Conservation (phyloP, 768 basidiomycete species). For the Paxillus ammoniavirescens region DNA sequence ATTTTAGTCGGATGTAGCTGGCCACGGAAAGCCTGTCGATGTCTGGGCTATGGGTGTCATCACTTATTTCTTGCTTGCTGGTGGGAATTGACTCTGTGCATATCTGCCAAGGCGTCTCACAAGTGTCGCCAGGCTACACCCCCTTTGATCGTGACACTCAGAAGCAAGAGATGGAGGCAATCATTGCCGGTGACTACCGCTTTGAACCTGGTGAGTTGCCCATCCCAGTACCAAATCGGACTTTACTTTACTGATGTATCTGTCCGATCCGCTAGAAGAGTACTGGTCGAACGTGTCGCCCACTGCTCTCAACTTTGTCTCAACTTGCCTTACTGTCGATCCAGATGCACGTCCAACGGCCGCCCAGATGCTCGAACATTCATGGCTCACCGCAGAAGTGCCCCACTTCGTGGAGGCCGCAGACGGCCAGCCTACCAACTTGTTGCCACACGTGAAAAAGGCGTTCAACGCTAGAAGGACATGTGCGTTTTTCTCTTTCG, state of each 20-base stretch:
- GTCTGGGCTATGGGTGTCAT: slow-evolving; percentile 99
- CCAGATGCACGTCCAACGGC: slow-evolving; percentile 80
- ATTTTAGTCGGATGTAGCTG: slow-evolving; percentile 45
- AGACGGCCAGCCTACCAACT: slow-evolving; percentile 63
- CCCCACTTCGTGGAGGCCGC: slow-evolving; percentile 66
- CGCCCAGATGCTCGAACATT: slow-evolving; percentile 66
- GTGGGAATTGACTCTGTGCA: slow-evolving; percentile 20
- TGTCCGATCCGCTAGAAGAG: slow-evolving; percentile 46
- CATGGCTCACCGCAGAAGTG: slow-evolving; percentile 57
- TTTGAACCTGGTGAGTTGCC: slow-evolving; percentile 63
- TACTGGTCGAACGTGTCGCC: slow-evolving; percentile 87
- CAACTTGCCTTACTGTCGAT: slow-evolving; percentile 81
- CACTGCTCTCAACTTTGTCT: slow-evolving; percentile 82
- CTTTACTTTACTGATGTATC: background rate
- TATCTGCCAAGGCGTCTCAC: background rate
- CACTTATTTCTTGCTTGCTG: slow-evolving; percentile 91
- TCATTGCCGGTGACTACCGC: slow-evolving; percentile 89
- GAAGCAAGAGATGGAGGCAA: slow-evolving; percentile 91
- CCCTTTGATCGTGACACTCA: slow-evolving; percentile 94
- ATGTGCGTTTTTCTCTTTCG: slow-evolving; percentile 50
- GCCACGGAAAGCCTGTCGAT: slow-evolving; percentile 94
- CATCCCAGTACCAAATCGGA: background rate
- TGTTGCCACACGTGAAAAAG: slow-evolving; percentile 87
- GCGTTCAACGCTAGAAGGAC: slow-evolving; percentile 86
- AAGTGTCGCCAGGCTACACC: slow-evolving; percentile 65